phyloP scores from a whole-genome alignment of 495 filamentous ascomycete species.

The Bryoglossum gracile region DNA sequence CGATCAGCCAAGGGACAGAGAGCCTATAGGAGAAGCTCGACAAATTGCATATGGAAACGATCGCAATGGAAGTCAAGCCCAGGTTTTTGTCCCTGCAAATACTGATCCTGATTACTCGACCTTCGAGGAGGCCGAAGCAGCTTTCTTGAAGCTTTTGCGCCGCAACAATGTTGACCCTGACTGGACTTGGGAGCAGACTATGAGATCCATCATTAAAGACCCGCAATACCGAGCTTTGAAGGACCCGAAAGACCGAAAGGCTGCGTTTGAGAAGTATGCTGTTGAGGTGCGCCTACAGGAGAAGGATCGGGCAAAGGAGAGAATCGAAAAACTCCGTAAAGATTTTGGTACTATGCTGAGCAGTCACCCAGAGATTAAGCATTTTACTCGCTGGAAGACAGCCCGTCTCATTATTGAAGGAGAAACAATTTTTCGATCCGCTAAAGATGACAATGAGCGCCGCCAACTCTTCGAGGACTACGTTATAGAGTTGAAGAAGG shows the following conservation, averaged over 20 bases:
- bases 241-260: conserved; percentile 85
- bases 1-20: conserved; percentile 30
- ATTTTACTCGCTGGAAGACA: conserved; percentile 97
- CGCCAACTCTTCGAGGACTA: conserved; percentile 95
- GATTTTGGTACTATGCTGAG: conserved; percentile 96
- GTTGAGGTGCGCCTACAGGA: conserved; percentile 86
- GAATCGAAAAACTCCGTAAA: conserved; percentile 83
- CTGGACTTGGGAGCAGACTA: conserved; percentile 87
- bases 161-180: conserved; percentile 79
- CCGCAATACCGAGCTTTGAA: conserved; percentile 90
- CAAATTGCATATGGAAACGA: conserved; percentile 64
- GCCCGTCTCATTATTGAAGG: conserved; percentile 90
- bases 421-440: conserved; percentile 90
- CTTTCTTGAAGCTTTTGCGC: conserved; percentile 86
- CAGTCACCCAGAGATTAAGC: conserved; percentile 94
- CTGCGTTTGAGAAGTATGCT: conserved; percentile 93
- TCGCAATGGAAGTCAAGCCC: conserved; percentile 40
- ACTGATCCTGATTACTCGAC: conserved; percentile 79
- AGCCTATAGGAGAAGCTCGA: conserved; percentile 52
- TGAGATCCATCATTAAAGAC: conserved; percentile 85
- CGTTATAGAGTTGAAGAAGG: conserved; percentile 71
- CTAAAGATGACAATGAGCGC: conserved; percentile 80
- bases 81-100: conserved; percentile 53
- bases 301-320: conserved; percentile 90
- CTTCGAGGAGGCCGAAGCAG: conserved; percentile 85